Percentiles rank a stretch among this genome's conserved stretches.
Evolutionary conservation across 805 yeast genomes (phyloP).

Genomic region (Wickerhamomyces subpelliculosus): DNA sequence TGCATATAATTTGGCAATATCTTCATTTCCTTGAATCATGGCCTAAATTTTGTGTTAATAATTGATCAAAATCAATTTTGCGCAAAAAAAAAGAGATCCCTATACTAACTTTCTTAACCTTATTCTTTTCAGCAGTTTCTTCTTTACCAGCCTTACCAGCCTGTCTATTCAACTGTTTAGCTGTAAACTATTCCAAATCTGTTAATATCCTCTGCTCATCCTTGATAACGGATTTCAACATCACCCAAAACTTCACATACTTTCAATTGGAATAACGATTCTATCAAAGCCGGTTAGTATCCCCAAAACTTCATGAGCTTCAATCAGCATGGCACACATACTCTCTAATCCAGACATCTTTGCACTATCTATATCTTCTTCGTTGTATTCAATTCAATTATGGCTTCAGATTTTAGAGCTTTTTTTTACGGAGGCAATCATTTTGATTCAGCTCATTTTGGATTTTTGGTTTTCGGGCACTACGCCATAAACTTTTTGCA

Average conservation of each 20-base stretch:
- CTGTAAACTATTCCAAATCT: slow-evolving; percentile 74
- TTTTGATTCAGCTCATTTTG: too few species aligned
- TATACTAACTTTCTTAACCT: slow-evolving; percentile 59
- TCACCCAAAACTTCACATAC: slow-evolving; percentile 19
- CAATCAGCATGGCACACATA: slow-evolving; percentile 4
- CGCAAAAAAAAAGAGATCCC: neutral
- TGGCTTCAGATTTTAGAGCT: too few species aligned
- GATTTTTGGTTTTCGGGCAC: too few species aligned
- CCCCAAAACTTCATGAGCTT: too few species aligned
- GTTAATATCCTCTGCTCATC: neutral
- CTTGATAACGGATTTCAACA: neutral
- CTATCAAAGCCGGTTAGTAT: slow-evolving; percentile 22
- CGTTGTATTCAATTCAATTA: too few species aligned
- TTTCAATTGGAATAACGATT: slow-evolving; percentile 59
- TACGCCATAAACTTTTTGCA: too few species aligned
- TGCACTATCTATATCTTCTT: too few species aligned
- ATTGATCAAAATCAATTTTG: neutral
- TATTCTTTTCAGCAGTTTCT: slow-evolving; percentile 78
- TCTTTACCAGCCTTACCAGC: slow-evolving; percentile 89
- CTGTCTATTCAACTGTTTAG: slow-evolving; percentile 87
- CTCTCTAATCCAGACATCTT: slow-evolving; percentile 33
- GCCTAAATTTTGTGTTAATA: slow-evolving; percentile 33
- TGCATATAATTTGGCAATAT: slow-evolving; percentile 90
- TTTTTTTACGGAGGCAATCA: too few species aligned
- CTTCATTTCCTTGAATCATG: slow-evolving; percentile 75